These are phyloP conservation scores for Cryphonectria nitschkei DNA, from an alignment of 2,329 filamentous ascomycete genomes.

Conservation along the genomic window DNA sequence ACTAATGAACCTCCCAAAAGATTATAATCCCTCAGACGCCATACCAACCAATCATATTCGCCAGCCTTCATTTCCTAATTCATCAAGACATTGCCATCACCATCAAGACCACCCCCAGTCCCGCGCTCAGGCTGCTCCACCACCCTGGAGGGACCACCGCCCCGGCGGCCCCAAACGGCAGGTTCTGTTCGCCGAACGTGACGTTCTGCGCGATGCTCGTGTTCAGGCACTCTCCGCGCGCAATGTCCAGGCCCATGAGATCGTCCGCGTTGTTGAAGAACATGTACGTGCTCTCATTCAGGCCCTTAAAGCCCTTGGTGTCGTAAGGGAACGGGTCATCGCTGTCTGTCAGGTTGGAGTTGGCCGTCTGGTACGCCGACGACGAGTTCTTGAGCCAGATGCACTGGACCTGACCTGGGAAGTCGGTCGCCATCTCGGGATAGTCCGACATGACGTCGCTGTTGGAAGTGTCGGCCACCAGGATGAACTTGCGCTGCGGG, in stretches of 20 bases:
- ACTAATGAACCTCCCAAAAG: background rate
- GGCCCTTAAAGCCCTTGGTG: conserved; percentile 68
- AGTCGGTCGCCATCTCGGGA: conserved; percentile 64
- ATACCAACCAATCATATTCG: background rate
- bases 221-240: conserved; percentile 70
- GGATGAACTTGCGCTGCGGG: conserved; percentile 73
- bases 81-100: conserved; percentile 12
- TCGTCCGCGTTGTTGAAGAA: conserved; percentile 78
- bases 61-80: background rate
- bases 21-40: background rate
- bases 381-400: conserved; percentile 71
- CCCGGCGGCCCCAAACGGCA: conserved; percentile 50
- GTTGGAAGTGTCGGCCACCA: conserved; percentile 78
- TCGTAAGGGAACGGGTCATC: conserved; percentile 75
- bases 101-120: conserved; percentile 24
- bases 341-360: conserved; percentile 67
- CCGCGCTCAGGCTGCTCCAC: conserved; percentile 24
- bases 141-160: conserved; percentile 31
- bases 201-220: conserved; percentile 68
- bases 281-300: conserved; percentile 74
- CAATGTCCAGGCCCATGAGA: conserved; percentile 66
- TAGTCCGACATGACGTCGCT: conserved; percentile 73
- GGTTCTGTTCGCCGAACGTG: conserved; percentile 68
- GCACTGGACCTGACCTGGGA: conserved; percentile 74
- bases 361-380: conserved; percentile 10